A percentile compares a stretch with the other conserved stretches of the same genome.
Conservation (phyloP, 805 yeast genomes). For the Suhomyces canberraensis region DNA sequence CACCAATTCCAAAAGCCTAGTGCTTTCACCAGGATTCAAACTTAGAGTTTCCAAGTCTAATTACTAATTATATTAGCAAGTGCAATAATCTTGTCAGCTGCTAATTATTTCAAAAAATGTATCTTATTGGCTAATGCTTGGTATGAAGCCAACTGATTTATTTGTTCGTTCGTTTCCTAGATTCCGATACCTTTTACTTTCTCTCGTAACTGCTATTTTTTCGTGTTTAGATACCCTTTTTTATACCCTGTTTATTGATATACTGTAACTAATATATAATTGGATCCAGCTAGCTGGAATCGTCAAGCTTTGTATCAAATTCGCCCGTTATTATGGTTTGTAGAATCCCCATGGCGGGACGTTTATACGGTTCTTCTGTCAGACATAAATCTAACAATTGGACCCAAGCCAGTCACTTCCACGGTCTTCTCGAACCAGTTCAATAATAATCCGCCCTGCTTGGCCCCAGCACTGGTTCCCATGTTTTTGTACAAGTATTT, state of each 20-base stretch:
- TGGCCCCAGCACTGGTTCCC: conserved; percentile 73
- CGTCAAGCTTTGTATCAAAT: too few species aligned
- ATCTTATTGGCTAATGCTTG: too few species aligned
- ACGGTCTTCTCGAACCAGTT: conserved; percentile 92
- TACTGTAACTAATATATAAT: background rate
- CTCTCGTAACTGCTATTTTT: too few species aligned
- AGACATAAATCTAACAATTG: conserved; percentile 79
- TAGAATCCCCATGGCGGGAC: background rate
- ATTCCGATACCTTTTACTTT: too few species aligned
- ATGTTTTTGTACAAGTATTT: conserved; percentile 86
- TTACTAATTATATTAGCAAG: too few species aligned
- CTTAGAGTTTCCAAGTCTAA: too few species aligned
- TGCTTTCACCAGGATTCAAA: too few species aligned
- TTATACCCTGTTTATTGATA: background rate
- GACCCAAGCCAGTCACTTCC: conserved; percentile 81
- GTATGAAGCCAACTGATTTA: too few species aligned
- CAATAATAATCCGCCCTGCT: conserved; percentile 80
- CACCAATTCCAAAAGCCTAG: too few species aligned
- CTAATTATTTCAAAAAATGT: too few species aligned
- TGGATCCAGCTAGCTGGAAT: background rate
- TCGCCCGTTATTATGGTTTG: background rate
- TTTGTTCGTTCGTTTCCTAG: too few species aligned
- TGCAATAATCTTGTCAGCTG: too few species aligned
- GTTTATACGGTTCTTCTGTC: conserved; percentile 74
- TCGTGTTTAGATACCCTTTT: background rate